Base-by-base conservation (phyloP, 2,329 filamentous ascomycete genomes). In the Sporothrix luriei region DNA sequence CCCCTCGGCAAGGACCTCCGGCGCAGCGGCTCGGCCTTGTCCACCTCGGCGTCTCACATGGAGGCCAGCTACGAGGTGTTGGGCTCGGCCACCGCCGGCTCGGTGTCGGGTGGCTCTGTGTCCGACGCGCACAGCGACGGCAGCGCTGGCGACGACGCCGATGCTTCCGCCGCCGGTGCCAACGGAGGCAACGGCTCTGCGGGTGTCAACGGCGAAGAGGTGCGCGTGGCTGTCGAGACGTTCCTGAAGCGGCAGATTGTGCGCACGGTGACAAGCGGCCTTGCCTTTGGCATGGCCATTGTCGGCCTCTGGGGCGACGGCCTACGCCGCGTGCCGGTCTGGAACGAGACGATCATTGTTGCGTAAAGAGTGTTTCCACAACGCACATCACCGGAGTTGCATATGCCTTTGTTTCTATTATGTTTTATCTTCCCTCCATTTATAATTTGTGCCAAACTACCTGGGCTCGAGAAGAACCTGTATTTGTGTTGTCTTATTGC, bases 271-370 rank as follows among this genome's bases (percentile, higher is more conserved):
- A 74, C 89, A 40, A 82, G 85, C 2, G 84, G 84, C 3, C 69
- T 87, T 55, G 87, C 84, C 4, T 90, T 90, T 77, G 78, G 82
- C 68, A 84, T 90, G 81, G 84, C 87, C 24, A 82, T 90, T 21
- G 79, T 90, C 48, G 88, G 88, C 19, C 85, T 90, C 75, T 90
- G 88, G 88, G 88, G 88, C 5, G 88, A 90, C 76, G 86, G 87
- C 33, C 81, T 80, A 52, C 24, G 38, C 46, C 24, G 43, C 24
- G 71, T 74, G 26, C n/a, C 71, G 65, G 73, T 71, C 43, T 74
- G 72, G 68, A 69, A 73, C 52, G 72, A 74, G 66, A 73, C 72
- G 26, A 71, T 73, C 29, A 69, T 74, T 61, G 62, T 71, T 11
- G 68, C 59, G 38, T 69, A 61, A 26, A 29, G 26, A 26, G 48